phyloP scores from a whole-genome alignment of 352 stramenopile genomes.

The Phytophthora fragariae region DNA sequence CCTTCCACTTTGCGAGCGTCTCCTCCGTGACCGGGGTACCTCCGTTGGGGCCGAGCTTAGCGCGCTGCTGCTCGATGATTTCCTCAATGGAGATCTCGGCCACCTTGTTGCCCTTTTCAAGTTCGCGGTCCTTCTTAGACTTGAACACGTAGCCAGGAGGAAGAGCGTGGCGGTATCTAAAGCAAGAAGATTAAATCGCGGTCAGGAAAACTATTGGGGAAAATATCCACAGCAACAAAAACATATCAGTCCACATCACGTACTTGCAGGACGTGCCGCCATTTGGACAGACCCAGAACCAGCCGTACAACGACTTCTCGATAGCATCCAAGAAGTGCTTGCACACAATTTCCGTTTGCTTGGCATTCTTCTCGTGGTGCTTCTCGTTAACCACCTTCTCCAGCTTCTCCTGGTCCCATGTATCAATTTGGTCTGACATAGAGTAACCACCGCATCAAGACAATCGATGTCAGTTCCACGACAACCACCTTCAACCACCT shows the following conservation, averaged over 20 bases:
- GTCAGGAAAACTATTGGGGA: not conserved
- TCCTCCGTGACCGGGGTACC: constrained; percentile 91
- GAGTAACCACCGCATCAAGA: not conserved
- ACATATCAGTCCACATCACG: constrained; percentile 13
- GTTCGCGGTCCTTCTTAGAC: constrained; percentile 86
- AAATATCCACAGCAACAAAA: not conserved
- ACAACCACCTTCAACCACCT: not conserved
- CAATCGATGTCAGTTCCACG: not conserved
- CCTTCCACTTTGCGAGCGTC: constrained; percentile 91
- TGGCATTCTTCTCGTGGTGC: constrained; percentile 83
- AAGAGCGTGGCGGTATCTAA: constrained; percentile 85
- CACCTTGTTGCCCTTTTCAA: constrained; percentile 85
- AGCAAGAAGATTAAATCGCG: not conserved
- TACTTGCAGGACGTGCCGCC: constrained; percentile 82
- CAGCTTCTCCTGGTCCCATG: constrained; percentile 90
- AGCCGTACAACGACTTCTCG: constrained; percentile 90
- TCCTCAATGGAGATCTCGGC: constrained; percentile 90
- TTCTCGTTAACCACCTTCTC: constrained; percentile 88
- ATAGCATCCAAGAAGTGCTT: constrained; percentile 93
- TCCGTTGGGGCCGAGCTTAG: constrained; percentile 83
- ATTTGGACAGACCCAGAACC: constrained; percentile 93
- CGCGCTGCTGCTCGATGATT: constrained; percentile 92
- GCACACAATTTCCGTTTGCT: constrained; percentile 90
- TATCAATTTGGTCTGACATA: constrained; percentile 78
- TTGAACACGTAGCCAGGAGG: constrained; percentile 91